Conservation (phyloP, 1,284 basidiomycete species). For the Phylloboletellus chloephorus region DNA sequence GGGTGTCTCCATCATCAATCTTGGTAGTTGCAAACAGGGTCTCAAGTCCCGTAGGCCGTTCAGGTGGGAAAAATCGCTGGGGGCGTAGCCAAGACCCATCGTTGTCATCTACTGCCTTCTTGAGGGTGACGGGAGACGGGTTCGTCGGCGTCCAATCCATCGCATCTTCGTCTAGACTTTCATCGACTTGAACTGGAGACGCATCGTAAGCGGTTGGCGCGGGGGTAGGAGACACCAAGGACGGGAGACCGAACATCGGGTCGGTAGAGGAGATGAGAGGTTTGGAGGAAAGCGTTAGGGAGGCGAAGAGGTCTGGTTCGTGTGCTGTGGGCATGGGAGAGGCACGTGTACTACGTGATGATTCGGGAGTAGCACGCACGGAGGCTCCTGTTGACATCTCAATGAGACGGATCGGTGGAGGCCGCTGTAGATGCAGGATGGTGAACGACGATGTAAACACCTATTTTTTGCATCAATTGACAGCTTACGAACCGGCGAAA, state of each 20-base stretch:
- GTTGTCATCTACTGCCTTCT: conserved; percentile 26
- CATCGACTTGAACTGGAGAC: conserved; percentile 22
- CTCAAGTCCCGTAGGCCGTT: conserved; percentile 74
- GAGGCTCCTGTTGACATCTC: conserved; percentile 43
- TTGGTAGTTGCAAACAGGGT: conserved; percentile 62
- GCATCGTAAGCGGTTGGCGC: conserved; percentile 18
- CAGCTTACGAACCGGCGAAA: conserved; percentile 4
- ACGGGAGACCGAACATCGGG: conserved; percentile 68
- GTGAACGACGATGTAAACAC: conserved; percentile 44
- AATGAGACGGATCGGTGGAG: conserved; percentile 62
- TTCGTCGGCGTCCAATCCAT: conserved; percentile 68
- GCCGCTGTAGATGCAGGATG: conserved; percentile 54
- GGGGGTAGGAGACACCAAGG: conserved; percentile 32
- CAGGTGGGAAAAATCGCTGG: conserved; percentile 70
- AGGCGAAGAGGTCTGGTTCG: conserved; percentile 56
- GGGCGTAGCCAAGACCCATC: conserved; percentile 53
- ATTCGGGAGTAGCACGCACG: conserved; percentile 34
- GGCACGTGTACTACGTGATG: conserved; percentile 20
- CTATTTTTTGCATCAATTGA: conserved; percentile 33
- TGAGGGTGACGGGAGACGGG: conserved; percentile 25
- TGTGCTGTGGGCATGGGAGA: conserved; percentile 29
- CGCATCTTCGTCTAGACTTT: conserved; percentile 44
- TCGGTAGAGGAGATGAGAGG: conserved; percentile 41
- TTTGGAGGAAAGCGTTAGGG: conserved; percentile 59
- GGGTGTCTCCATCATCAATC: conserved; percentile 41